Evolutionary conservation across 345 rosid genomes (phyloP).

Genomic region (Boechera retrofracta): DNA sequence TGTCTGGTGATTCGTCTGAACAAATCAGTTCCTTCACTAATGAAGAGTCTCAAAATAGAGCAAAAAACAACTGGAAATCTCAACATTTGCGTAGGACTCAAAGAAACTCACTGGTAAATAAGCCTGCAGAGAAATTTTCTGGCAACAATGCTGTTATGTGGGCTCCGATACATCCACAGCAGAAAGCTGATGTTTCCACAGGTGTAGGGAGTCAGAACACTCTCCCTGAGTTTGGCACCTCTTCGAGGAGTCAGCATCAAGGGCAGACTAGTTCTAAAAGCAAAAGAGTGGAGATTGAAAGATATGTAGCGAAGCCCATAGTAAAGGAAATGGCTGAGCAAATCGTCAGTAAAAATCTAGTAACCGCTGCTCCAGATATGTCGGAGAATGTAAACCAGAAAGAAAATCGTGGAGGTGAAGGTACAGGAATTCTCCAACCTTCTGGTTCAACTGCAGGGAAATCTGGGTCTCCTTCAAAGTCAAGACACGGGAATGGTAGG

Average conservation of each 20-base stretch:
- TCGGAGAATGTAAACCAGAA: conserved; percentile 29
- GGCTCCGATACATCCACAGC: conserved; percentile 83
- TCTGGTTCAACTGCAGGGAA: conserved; percentile 48
- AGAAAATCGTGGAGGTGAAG: conserved; percentile 47
- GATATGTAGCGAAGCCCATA: conserved; percentile 82
- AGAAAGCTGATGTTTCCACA: conserved; percentile 55
- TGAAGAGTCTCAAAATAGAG: conserved; percentile 61
- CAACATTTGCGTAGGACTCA: conserved; percentile 67
- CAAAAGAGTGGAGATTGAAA: conserved; percentile 93
- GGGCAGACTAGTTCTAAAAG: conserved; percentile 63
- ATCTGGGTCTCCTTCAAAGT: conserved; percentile 48
- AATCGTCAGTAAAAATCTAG: conserved; percentile 53
- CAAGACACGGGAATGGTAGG: conserved; percentile 62
- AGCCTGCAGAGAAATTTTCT: conserved; percentile 61
- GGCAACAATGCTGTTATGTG: conserved; percentile 69
- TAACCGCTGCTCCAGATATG: conserved; percentile 42
- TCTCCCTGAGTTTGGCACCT: conserved; percentile 49
- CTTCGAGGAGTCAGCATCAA: conserved; percentile 58
- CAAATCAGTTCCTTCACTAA: conserved; percentile 50
- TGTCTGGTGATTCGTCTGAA: conserved; percentile 56
- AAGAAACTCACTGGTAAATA: conserved; percentile 58
- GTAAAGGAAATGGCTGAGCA: conserved; percentile 90
- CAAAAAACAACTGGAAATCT: conserved; percentile 65
- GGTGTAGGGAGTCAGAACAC: conserved; percentile 56
- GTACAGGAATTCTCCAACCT: conserved; percentile 47